These are phyloP conservation scores for Exophiala sp. DNA, from an alignment of 2,329 filamentous ascomycete genomes.

Conservation along the genomic window DNA sequence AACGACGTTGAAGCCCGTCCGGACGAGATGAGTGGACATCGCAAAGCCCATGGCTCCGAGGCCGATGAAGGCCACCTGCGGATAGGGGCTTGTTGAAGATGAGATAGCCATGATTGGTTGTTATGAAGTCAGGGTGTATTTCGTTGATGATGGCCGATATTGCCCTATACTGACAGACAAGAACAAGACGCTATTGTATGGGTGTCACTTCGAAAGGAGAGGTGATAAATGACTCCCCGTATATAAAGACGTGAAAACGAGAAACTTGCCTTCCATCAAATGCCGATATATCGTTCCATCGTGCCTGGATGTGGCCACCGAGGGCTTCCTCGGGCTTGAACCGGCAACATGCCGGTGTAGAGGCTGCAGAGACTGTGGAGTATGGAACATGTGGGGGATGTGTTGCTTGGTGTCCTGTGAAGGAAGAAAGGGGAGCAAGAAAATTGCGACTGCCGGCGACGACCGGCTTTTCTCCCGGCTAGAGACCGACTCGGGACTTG, in stretches of 20 bases:
- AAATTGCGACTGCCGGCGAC: neutral
- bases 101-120: conserved; percentile 7
- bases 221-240: no score
- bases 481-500: neutral
- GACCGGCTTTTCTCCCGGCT: neutral
- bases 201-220: no score
- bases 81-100: conserved; percentile 37
- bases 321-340: no score
- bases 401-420: no score
- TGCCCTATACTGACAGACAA: neutral
- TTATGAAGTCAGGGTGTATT: neutral
- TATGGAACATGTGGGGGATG: no score
- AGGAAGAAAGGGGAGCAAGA: neutral
- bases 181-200: neutral
- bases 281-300: no score
- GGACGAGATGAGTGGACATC: conserved; percentile 72
- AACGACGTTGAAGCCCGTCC: conserved; percentile 62
- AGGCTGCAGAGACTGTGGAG: no score
- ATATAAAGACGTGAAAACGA: no score
- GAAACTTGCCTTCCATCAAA: no score
- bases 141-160: neutral
- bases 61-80: conserved; percentile 64
- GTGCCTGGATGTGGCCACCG: no score
- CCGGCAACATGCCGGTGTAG: no score
- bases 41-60: conserved; percentile 79